A percentile compares a stretch with the other conserved stretches of the same genome.
These are phyloP conservation scores for Calonectria multiphialidica DNA, from an alignment of 2,329 filamentous ascomycete genomes.

Conservation along the genomic window DNA sequence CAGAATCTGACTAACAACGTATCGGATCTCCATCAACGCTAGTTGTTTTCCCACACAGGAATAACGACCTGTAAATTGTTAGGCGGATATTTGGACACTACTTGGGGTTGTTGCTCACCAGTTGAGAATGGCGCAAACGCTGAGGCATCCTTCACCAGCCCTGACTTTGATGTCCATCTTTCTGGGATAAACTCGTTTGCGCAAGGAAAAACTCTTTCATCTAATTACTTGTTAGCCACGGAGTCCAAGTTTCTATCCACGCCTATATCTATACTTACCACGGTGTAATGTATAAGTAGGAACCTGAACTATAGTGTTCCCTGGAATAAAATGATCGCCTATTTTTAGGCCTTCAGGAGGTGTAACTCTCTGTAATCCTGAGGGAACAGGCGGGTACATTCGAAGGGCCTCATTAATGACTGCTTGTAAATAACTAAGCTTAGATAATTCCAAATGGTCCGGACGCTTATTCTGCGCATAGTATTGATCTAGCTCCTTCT, in stretches of 20 bases:
- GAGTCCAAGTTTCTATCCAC: conserved; percentile 36
- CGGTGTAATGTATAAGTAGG: neutral
- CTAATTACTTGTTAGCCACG: conserved; percentile 46
- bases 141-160: too few species aligned
- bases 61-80: too few species aligned
- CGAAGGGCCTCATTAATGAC: conserved; percentile 53
- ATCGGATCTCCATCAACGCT: too few species aligned
- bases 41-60: too few species aligned
- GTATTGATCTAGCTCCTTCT: neutral
- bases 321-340: conserved; percentile 49
- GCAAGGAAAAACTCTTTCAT: conserved; percentile 43
- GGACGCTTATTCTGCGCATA: conserved; percentile 45
- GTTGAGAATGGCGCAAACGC: too few species aligned
- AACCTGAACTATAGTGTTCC: conserved; percentile 48
- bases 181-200: conserved; percentile 45
- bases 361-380: conserved; percentile 48
- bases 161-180: too few species aligned
- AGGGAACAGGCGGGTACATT: conserved; percentile 49
- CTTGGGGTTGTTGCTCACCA: too few species aligned
- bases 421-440: conserved; percentile 38
- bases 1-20: too few species aligned
- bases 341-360: conserved; percentile 52
- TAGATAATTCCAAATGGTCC: conserved; percentile 27
- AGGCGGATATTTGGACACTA: too few species aligned
- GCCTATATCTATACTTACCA: conserved; percentile 3